phyloP scores from a whole-genome alignment of 2,329 filamentous ascomycete species.

The Elsinoe necatrix region DNA sequence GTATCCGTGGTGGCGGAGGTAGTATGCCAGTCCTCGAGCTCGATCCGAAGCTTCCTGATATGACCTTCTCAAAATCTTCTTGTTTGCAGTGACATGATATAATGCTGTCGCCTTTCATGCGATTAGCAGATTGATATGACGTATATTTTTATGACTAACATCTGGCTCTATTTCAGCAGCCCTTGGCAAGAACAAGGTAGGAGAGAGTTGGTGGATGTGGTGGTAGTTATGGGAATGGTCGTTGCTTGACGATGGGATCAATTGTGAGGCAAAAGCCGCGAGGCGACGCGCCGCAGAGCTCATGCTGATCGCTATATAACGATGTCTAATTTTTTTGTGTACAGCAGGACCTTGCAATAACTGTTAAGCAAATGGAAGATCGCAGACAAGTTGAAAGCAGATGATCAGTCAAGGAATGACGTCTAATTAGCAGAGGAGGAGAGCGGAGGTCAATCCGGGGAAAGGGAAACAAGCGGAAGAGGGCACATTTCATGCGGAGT shows the following conservation, averaged over 20 bases:
- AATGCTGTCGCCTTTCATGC: conserved; percentile 61
- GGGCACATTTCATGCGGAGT: not conserved
- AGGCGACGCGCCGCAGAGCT: conserved; percentile 56
- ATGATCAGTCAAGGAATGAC: conserved; percentile 7
- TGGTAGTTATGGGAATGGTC: conserved; percentile 45
- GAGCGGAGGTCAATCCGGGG: not conserved
- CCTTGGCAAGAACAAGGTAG: conserved; percentile 77
- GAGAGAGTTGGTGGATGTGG: conserved; percentile 72
- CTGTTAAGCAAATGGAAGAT: not conserved
- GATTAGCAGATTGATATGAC: not conserved
- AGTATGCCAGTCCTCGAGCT: conserved; percentile 81
- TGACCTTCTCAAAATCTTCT: conserved; percentile 61
- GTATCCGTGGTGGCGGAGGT: conserved; percentile 62
- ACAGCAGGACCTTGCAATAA: not conserved
- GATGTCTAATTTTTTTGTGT: too few species aligned
- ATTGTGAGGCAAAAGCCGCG: conserved; percentile 43
- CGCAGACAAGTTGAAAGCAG: not conserved
- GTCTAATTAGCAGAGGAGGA: not conserved
- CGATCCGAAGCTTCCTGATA: conserved; percentile 81
- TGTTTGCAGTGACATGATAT: conserved; percentile 74
- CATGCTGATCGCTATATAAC: conserved; percentile 45
- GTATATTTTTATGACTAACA: conserved; percentile 31
- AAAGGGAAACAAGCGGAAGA: not conserved
- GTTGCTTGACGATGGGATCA: conserved; percentile 29
- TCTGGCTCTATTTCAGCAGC: conserved; percentile 83